Evolutionary conservation across 2,329 filamentous ascomycete species (phyloP).

Genomic region (Ophiostoma piceae): DNA sequence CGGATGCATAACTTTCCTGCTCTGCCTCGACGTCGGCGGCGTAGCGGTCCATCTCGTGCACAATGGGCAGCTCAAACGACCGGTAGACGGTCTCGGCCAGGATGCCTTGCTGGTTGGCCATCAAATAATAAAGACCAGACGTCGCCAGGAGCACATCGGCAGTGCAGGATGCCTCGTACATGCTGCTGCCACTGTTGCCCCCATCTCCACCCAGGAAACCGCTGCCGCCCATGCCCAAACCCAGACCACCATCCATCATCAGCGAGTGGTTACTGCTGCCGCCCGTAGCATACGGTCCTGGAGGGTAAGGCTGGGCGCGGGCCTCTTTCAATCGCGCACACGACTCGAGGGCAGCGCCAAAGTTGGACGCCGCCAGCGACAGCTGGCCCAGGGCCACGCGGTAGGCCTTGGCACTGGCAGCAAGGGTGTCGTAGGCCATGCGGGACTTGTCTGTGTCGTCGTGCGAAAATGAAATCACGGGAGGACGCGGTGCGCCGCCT

Average conservation of each 20-base stretch:
- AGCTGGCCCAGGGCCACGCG: conserved; percentile 56
- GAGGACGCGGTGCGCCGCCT: neutral
- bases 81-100: conserved; percentile 64
- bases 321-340: conserved; percentile 65
- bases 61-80: conserved; percentile 61
- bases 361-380: conserved; percentile 56
- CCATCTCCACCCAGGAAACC: conserved; percentile 39
- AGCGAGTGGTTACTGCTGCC: conserved; percentile 29
- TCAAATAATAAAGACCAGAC: conserved; percentile 60
- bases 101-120: conserved; percentile 67
- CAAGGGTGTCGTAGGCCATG: conserved; percentile 56
- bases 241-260: conserved; percentile 29
- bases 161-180: conserved; percentile 47
- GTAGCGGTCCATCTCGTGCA: conserved; percentile 66
- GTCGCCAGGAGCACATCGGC: conserved; percentile 59
- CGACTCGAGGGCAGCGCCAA: conserved; percentile 60
- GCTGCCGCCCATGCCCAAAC: conserved; percentile 32
- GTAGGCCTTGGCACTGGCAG: conserved; percentile 59
- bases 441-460: conserved; percentile 59
- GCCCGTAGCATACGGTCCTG: conserved; percentile 25
- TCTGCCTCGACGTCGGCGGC: conserved; percentile 59
- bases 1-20: conserved; percentile 54
- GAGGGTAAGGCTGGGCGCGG: conserved; percentile 52
- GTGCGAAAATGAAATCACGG: conserved; percentile 39
- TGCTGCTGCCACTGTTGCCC: conserved; percentile 36